phyloP scores from a whole-genome alignment of 164 flowering plant species.

The Stephania japonica region DNA sequence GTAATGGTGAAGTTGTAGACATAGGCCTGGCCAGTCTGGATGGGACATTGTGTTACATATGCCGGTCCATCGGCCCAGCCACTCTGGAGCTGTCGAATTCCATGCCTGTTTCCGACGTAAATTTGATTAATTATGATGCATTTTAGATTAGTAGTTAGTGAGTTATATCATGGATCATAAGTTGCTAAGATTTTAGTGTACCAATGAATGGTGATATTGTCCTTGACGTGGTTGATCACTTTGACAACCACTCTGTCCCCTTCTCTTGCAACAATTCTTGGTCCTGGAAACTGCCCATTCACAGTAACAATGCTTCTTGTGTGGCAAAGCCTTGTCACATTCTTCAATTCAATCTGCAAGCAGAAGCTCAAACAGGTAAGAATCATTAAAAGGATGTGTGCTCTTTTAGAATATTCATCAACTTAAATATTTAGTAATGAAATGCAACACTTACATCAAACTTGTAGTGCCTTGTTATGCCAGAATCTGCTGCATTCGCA shows the following conservation, averaged over 20 bases:
- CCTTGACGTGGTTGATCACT: constrained; percentile 48
- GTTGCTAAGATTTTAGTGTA: constrained; percentile 9
- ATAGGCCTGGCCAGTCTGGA: neutral
- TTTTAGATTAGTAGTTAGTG: neutral
- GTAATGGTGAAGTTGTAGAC: constrained; percentile 1
- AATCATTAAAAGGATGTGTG: neutral
- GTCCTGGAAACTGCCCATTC: constrained; percentile 64
- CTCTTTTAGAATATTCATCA: neutral
- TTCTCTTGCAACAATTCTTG: constrained; percentile 51
- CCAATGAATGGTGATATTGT: constrained; percentile 55
- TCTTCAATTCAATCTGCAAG: constrained; percentile 46
- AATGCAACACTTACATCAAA: neutral
- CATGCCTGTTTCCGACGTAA: neutral
- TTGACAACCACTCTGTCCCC: constrained; percentile 51
- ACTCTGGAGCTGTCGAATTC: constrained; percentile 1
- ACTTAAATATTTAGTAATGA: neutral
- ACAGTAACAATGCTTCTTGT: constrained; percentile 57
- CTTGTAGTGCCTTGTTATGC: neutral
- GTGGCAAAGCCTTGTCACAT: constrained; percentile 54
- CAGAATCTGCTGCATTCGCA: neutral
- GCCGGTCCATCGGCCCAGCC: neutral
- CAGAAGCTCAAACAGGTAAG: neutral
- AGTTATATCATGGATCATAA: neutral
- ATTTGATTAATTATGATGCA: neutral
- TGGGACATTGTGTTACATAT: neutral